These are phyloP conservation scores for Suillus americanus DNA, from an alignment of 768 basidiomycete genomes.

Conservation along the genomic window DNA sequence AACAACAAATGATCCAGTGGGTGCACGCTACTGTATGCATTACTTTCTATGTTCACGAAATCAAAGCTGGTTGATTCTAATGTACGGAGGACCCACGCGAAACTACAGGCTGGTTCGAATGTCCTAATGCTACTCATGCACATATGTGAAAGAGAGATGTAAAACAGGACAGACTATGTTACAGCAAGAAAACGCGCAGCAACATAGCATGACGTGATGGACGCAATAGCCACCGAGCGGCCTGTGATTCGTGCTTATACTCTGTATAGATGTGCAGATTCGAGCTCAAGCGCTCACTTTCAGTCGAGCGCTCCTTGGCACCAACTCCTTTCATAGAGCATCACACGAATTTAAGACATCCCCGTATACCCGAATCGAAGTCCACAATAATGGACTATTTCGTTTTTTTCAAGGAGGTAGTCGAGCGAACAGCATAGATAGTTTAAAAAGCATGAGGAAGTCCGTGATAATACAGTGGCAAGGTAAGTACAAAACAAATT, in stretches of 20 bases:
- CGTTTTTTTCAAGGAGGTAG: background rate
- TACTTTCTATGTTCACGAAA: background rate
- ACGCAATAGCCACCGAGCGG: background rate
- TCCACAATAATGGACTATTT: background rate
- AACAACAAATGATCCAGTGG: background rate
- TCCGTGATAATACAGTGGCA: slow-evolving; percentile 25
- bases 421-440: slow-evolving; percentile 2
- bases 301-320: background rate
- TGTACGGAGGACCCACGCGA: background rate
- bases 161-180: background rate
- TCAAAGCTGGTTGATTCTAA: background rate
- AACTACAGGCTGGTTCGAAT: background rate
- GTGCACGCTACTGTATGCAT: background rate
- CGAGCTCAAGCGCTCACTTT: background rate
- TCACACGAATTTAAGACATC: background rate
- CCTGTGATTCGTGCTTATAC: background rate
- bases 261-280: background rate
- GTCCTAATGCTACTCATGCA: no score
- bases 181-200: background rate
- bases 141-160: background rate
- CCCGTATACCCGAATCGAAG: background rate
- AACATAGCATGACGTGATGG: background rate
- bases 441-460: slow-evolving; percentile 1
- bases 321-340: background rate
- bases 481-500: slow-evolving; percentile 32